A percentile compares a stretch with the other conserved stretches of the same genome.
Conservation (phyloP, 2,329 filamentous ascomycete genomes). For the Epichloe typhina region DNA sequence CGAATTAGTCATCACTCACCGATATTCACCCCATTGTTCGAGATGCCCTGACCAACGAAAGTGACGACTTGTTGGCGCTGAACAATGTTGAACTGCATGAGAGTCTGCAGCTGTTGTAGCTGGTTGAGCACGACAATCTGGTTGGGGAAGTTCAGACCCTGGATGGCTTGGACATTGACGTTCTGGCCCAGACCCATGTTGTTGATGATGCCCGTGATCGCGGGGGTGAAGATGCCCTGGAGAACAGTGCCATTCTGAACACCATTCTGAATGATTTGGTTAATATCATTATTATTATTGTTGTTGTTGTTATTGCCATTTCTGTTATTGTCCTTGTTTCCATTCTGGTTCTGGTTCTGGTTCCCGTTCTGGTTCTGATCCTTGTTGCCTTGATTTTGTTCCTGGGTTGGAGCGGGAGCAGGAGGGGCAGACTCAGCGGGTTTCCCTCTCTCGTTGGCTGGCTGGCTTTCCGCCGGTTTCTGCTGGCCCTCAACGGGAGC, state of each 20-base stretch:
- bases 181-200: slow-evolving; percentile 16
- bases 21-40: slow-evolving; percentile 10
- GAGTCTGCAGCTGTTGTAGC: slow-evolving; percentile 15
- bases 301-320: not conserved
- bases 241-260: slow-evolving; percentile 4
- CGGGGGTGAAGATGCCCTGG: slow-evolving; percentile 9
- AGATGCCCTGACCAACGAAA: slow-evolving; percentile 10
- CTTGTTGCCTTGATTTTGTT: too few species aligned
- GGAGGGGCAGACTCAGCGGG: not conserved
- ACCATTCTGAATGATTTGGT: slow-evolving; percentile 6
- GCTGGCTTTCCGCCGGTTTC: too few species aligned
- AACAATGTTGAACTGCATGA: slow-evolving; percentile 12
- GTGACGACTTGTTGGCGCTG: slow-evolving; percentile 10
- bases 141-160: slow-evolving; percentile 15
- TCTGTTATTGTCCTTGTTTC: slow-evolving; percentile 5
- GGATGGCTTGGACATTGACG: slow-evolving; percentile 15
- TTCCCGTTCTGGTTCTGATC: not conserved
- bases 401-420: not conserved
- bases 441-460: not conserved
- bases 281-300: slow-evolving; percentile 1
- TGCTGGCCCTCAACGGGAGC: too few species aligned
- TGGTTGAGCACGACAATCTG: slow-evolving; percentile 14
- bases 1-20: slow-evolving; percentile 5
- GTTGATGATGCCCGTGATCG: slow-evolving; percentile 14
- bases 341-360: not conserved